Conservation (phyloP, 805 yeast species). For the Yamadazyma tumulicola region DNA sequence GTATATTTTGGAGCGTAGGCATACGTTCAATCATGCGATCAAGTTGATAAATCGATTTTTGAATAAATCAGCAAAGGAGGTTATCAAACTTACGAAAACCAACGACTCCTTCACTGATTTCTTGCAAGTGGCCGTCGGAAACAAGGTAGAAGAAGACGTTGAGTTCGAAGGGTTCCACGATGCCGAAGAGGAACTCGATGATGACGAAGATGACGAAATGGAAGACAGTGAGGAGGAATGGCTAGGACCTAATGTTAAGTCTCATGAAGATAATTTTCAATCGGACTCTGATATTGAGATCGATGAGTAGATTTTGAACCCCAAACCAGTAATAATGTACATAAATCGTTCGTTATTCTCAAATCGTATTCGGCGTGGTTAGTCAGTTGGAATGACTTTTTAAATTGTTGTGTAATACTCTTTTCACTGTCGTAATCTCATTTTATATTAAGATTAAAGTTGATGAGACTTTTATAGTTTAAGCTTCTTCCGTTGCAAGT, state of each 20-base stretch:
- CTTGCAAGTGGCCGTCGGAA: constrained; percentile 31
- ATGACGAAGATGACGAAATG: constrained; percentile 29
- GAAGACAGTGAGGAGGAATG: constrained; percentile 26
- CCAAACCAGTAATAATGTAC: constrained; percentile 4
- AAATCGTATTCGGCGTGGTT: too few relatives aligned
- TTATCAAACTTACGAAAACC: constrained; percentile 50
- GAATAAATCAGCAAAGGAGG: constrained; percentile 69
- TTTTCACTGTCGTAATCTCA: too few relatives aligned
- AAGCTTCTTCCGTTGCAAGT: too few relatives aligned
- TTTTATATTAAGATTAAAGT: too few relatives aligned
- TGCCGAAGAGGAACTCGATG: constrained; percentile 21
- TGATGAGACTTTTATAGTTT: too few relatives aligned
- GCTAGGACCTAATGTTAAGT: constrained; percentile 32
- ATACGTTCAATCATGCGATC: constrained; percentile 58
- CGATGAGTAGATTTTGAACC: background rate
- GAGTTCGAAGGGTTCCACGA: constrained; percentile 25
- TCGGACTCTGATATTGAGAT: constrained; percentile 4
- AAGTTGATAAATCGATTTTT: constrained; percentile 74
- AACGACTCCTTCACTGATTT: constrained; percentile 56
- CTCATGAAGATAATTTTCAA: constrained; percentile 21
- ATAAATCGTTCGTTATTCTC: too few relatives aligned
- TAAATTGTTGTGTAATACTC: too few relatives aligned
- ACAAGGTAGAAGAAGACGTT: constrained; percentile 19
- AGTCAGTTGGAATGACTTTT: too few relatives aligned
- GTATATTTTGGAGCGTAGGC: constrained; percentile 60